Base-by-base conservation (phyloP, 202 grass and related monocot species). In the Zoysia matrella region DNA sequence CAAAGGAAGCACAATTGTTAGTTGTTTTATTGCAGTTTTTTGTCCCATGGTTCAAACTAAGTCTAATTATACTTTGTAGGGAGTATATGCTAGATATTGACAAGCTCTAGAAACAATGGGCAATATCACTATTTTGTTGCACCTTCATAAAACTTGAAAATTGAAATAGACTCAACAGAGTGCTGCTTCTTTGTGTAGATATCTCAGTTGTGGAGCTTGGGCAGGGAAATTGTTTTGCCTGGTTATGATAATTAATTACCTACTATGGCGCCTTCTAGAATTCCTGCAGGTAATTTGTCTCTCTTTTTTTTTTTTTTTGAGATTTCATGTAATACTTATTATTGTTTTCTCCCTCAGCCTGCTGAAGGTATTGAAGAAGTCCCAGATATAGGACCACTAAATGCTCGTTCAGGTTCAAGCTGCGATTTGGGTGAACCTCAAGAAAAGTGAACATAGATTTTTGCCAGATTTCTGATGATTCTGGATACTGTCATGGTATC, bases 151-250 rank as follows among this genome's bases (percentile, higher is more conserved):
- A 77, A 66, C 8, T 22, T 22, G 22, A 22, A 22, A 22, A 22
- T 41, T 62, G 70, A 22, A 50, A 60, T 14, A 42, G 56, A 54
- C 3, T 52, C 7, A 80, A 67, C 7, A 47, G 84, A 63, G 49
- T 69, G 75, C 44, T 54, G 60, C 54, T 76, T 74, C 12, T n/a
- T 81, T 53, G 6, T 74, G 73, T 82, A 98, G 95, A 62, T 98
- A 93, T 72, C 86, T 94, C 45, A 93, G 52, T 53, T 98, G 95
- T 49, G 95, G 95, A 88, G 83, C 86, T 83, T 98, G 95, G 92
- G 88, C 95, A 68, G 92, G 95, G 46, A 98, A 94, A 64, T 48
- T 98, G 46, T 98, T 98, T 83, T 94, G 92, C 69, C 76, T 98
- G 61, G 90, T 98, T 73, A 94, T 94, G 95, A 88, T 94, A 52